Evolutionary conservation across 768 basidiomycete genomes (phyloP), one percentile per base, ranked within the genome.

Genomic region (Porpolomopsis calyptriformis): DNA sequence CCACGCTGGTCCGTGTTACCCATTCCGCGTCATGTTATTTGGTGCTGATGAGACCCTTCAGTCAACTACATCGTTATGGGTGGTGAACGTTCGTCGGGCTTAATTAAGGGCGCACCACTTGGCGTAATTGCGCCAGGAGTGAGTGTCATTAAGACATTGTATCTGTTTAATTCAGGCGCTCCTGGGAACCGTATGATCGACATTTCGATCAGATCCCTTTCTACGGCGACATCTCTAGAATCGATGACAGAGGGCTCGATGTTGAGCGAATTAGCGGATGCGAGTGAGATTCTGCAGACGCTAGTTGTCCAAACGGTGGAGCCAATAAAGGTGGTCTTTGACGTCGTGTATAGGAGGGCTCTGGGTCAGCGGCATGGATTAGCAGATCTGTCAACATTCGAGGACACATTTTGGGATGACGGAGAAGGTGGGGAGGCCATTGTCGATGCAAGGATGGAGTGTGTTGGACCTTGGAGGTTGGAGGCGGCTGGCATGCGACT

Each of bases 141-240:
- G 1, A 75, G 67, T 27, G 67, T 67, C 2, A 52, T 70, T 40
- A 88, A 84, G 59, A 81, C 77, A 7, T 57, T 97, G 29, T 67
- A 72, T 53, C 66, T 94, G 27, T 62, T 68, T 33, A 79, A 74
- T 53, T 67, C 70, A 0, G 82, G 87, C 11, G 73, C 72, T 1
- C 65, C 75, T 1, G 87, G 85, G 1, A 77, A 85, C 43, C 75
- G 90, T 36, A 71, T 78, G 36, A 61, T 96, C 45, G 92, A 96
- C 57, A 66, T 94, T 27, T 91, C 89, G 0, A 65, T 93, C 27
- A 82, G 81, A 46, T 82, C 87, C 7, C 68, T 66, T 19, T 57
- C 72, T 20, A 45, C 53, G 1, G 41, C 54, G 18, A 26, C 31
- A 51, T 36, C 46, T 52, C 45, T 14, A 55, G 57, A 4, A 51